Percentiles rank a stretch among this genome's conserved stretches.
Conservation (phyloP, 2,329 filamentous ascomycete species). For the Thielaviopsis populi region DNA sequence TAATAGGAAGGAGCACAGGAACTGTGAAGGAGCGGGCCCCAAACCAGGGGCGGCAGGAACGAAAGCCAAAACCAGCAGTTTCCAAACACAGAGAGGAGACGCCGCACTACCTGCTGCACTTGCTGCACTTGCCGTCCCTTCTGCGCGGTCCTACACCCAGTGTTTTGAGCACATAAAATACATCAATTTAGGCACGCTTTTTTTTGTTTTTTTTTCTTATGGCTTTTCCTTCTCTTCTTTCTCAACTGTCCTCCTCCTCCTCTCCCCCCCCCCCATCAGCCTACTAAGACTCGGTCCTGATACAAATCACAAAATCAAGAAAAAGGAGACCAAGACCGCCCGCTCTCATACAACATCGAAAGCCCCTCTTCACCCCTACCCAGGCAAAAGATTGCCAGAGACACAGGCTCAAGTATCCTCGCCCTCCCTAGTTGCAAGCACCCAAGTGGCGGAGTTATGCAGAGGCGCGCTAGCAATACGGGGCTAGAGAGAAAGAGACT, state of each 20-base stretch:
- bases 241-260: no score
- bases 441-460: slow-evolving; percentile 1
- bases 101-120: neutral
- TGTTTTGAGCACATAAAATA: neutral
- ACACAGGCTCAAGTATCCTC: neutral
- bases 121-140: neutral
- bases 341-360: neutral
- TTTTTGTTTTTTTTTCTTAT: neutral
- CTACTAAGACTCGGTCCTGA: no score
- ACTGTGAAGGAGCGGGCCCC: neutral
- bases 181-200: neutral
- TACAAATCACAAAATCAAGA: neutral
- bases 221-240: no score
- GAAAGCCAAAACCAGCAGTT: slow-evolving; percentile 2
- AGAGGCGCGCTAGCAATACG: slow-evolving; percentile 2
- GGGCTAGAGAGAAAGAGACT: neutral
- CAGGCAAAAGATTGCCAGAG: no score
- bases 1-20: neutral
- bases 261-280: no score
- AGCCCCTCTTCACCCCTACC: no score
- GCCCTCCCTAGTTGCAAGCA: neutral
- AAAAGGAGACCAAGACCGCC: neutral
- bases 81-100: slow-evolving; percentile 3
- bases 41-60: slow-evolving; percentile 14
- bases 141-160: neutral